These are phyloP conservation scores for Naganishia liquefaciens DNA, from an alignment of 1,284 basidiomycete species.

Conservation along the genomic window DNA sequence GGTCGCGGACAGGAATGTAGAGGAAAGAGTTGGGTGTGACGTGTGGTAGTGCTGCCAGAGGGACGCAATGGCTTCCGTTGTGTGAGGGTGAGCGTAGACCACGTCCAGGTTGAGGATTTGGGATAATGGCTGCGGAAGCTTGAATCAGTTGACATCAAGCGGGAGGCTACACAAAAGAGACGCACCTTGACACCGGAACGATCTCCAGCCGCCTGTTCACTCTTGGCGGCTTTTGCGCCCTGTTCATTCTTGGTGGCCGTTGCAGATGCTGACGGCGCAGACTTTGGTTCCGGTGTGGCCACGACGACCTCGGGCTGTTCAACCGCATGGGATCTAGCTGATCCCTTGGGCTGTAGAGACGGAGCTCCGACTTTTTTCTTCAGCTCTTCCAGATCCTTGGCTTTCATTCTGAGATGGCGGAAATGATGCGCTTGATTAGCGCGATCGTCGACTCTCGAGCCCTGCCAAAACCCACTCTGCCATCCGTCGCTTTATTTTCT, in stretches of 20 bases:
- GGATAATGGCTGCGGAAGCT: conserved; percentile 66
- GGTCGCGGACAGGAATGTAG: conserved; percentile 77
- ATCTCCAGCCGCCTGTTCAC: conserved; percentile 45
- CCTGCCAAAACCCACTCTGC: conserved; percentile 45
- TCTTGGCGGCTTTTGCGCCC: conserved; percentile 47
- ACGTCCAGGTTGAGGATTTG: conserved; percentile 75
- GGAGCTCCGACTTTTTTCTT: conserved; percentile 45
- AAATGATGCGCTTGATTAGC: conserved; percentile 47
- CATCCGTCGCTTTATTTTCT: conserved; percentile 50
- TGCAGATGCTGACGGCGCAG: no score
- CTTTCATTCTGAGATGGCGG: conserved; percentile 9
- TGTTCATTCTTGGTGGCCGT: no score
- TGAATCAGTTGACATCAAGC: background rate
- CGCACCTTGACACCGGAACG: conserved; percentile 52
- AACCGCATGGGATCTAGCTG: conserved; percentile 17
- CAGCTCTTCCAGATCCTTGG: conserved; percentile 46
- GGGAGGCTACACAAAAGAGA: background rate
- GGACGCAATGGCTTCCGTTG: conserved; percentile 68
- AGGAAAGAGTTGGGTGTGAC: conserved; percentile 71
- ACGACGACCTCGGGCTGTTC: conserved; percentile 44
- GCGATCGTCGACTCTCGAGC: background rate
- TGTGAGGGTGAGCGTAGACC: conserved; percentile 69
- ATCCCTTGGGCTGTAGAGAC: conserved; percentile 5
- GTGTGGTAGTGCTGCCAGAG: conserved; percentile 90
- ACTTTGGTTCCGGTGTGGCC: conserved; percentile 59